phyloP scores from a whole-genome alignment of 192 early-diverging fungal species.

The Podochytrium sp. region DNA sequence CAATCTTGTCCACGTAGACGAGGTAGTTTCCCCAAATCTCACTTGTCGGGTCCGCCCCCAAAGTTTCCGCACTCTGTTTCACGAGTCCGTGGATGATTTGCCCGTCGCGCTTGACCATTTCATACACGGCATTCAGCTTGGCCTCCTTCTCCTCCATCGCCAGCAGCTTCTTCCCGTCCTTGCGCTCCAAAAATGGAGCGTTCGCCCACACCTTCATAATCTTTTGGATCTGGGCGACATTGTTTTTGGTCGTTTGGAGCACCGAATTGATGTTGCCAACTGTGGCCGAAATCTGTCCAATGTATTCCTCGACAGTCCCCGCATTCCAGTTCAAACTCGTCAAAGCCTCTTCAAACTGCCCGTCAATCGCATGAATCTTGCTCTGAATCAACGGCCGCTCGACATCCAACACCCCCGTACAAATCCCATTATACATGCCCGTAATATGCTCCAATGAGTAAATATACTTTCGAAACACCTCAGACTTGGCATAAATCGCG shows the following conservation, averaged over 20 bases:
- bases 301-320: slow-evolving; percentile 55
- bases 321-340: slow-evolving; percentile 65
- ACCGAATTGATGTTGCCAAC: slow-evolving; percentile 59
- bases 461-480: slow-evolving; percentile 64
- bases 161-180: slow-evolving; percentile 65
- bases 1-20: slow-evolving; percentile 59
- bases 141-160: slow-evolving; percentile 69
- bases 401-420: slow-evolving; percentile 59
- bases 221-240: slow-evolving; percentile 64
- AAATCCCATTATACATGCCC: slow-evolving; percentile 60
- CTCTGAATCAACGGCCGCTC: slow-evolving; percentile 61
- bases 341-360: slow-evolving; percentile 56
- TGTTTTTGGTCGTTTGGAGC: slow-evolving; percentile 62
- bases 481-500: slow-evolving; percentile 59
- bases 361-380: slow-evolving; percentile 56
- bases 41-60: slow-evolving; percentile 49
- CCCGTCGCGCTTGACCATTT: slow-evolving; percentile 60
- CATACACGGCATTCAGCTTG: slow-evolving; percentile 55
- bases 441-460: slow-evolving; percentile 64
- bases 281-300: slow-evolving; percentile 48
- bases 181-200: slow-evolving; percentile 59
- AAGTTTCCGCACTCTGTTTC: slow-evolving; percentile 51
- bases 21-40: slow-evolving; percentile 57
- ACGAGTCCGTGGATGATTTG: slow-evolving; percentile 52
- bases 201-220: slow-evolving; percentile 65